Conservation (phyloP, 2,329 filamentous ascomycete species). For the Fusarium pilosicola region DNA sequence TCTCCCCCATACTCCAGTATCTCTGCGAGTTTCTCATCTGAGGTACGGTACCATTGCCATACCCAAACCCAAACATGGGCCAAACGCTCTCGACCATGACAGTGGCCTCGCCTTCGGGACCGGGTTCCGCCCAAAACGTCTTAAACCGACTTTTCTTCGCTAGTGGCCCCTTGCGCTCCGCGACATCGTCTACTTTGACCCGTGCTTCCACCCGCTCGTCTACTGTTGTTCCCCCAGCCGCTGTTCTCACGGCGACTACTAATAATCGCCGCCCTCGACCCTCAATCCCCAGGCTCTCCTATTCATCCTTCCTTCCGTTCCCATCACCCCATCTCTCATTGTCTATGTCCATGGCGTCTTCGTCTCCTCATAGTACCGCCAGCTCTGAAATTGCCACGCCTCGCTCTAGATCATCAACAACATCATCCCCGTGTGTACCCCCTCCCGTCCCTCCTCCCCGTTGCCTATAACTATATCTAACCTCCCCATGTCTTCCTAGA, state of each 20-base stretch:
- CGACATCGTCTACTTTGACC: slow-evolving; percentile 41
- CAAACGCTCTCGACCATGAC: slow-evolving; percentile 43
- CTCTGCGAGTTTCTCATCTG: slow-evolving; percentile 33
- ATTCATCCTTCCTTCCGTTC: slow-evolving; percentile 35
- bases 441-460: slow-evolving; percentile 51
- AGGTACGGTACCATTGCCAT: slow-evolving; percentile 13
- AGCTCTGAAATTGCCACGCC: slow-evolving; percentile 65
- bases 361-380: slow-evolving; percentile 56
- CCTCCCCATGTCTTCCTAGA: slow-evolving; percentile 59
- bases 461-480: slow-evolving; percentile 56
- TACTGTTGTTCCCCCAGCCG: slow-evolving; percentile 25
- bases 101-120: slow-evolving; percentile 42
- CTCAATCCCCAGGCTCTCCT: slow-evolving; percentile 38
- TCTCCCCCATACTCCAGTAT: slow-evolving; percentile 36
- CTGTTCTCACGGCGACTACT: slow-evolving; percentile 41
- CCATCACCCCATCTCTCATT: slow-evolving; percentile 41
- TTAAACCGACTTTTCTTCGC: slow-evolving; percentile 50
- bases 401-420: slow-evolving; percentile 57
- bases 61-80: slow-evolving; percentile 36
- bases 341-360: slow-evolving; percentile 46
- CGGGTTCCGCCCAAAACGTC: slow-evolving; percentile 45
- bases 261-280: slow-evolving; percentile 45
- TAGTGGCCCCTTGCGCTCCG: slow-evolving; percentile 43
- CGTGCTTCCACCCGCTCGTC: slow-evolving; percentile 28
- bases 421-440: slow-evolving; percentile 58